These are phyloP conservation scores for Phytophthora kernoviae DNA, from an alignment of 352 stramenopile genomes.

Conservation along the genomic window DNA sequence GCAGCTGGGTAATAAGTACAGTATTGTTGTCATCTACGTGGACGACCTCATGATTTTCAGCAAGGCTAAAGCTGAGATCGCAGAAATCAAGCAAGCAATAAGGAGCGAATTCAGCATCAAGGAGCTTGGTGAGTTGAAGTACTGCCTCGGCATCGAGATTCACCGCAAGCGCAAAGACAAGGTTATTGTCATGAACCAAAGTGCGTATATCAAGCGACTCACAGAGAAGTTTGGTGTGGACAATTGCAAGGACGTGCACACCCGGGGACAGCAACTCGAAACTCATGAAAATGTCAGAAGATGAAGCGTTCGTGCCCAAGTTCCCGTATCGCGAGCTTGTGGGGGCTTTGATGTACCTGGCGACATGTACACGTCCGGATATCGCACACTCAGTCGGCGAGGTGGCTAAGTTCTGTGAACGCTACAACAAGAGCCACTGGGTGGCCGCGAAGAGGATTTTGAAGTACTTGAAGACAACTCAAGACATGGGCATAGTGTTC, in stretches of 20 bases:
- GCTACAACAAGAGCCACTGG: background rate
- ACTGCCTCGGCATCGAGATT: background rate
- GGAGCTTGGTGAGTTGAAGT: background rate
- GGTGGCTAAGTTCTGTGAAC: background rate
- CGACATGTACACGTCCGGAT: background rate
- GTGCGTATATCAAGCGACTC: background rate
- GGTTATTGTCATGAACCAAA: background rate
- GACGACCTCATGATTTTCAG: background rate
- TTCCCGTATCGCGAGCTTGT: constrained; percentile 10
- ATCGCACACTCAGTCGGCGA: background rate
- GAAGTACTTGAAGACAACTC: constrained; percentile 1
- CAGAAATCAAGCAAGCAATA: background rate
- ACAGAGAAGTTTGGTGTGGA: no score
- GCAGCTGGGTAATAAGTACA: background rate
- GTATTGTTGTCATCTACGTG: constrained; percentile 3
- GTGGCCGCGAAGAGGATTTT: background rate
- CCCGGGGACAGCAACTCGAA: no score
- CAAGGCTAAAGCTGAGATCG: background rate
- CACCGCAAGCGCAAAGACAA: background rate
- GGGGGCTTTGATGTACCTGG: constrained; percentile 9
- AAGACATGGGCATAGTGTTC: constrained; percentile 3
- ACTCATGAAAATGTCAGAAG: no score
- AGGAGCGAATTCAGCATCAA: constrained; percentile 1
- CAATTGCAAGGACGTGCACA: no score
- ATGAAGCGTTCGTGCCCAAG: no score